These are phyloP conservation scores for Otatea glauca DNA, from an alignment of 176 grass and related monocot species.

Conservation along the genomic window DNA sequence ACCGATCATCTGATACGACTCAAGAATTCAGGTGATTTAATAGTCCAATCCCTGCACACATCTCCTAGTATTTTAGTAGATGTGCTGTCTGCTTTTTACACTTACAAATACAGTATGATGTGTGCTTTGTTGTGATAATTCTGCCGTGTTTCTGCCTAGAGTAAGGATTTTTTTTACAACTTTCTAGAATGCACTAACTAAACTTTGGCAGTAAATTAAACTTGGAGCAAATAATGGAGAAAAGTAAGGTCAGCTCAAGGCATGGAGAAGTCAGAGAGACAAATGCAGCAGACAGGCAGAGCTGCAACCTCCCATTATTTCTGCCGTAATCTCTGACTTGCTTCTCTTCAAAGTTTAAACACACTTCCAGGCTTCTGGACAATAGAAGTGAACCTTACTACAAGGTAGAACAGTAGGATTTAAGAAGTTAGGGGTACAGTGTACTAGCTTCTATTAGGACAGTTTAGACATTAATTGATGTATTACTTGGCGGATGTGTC, in stretches of 20 bases:
- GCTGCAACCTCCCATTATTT: slow-evolving; percentile 31
- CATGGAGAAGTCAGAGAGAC: slow-evolving; percentile 6
- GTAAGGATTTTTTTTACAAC: neutral
- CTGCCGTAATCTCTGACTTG: slow-evolving; percentile 36
- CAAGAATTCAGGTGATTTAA: slow-evolving; percentile 16
- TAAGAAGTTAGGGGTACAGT: neutral
- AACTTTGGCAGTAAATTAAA: neutral
- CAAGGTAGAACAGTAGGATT: neutral
- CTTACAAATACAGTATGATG: neutral
- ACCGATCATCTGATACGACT: neutral
- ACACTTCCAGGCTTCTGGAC: neutral
- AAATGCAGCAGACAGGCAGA: neutral
- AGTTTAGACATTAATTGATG: neutral
- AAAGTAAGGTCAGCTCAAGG: slow-evolving; percentile 34
- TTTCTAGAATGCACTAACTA: neutral
- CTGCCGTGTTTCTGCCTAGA: neutral
- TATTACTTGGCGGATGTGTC: too few species aligned
- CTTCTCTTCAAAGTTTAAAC: neutral
- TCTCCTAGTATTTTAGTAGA: slow-evolving; percentile 51
- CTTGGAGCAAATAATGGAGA: slow-evolving; percentile 44
- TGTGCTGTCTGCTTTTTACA: slow-evolving; percentile 24
- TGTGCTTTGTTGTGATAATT: slow-evolving; percentile 6
- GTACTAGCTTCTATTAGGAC: neutral
- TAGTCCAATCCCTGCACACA: slow-evolving; percentile 26
- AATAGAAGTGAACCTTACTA: neutral